phyloP scores from a whole-genome alignment of 2,329 filamentous ascomycete species.

The Microdochium bolleyi region DNA sequence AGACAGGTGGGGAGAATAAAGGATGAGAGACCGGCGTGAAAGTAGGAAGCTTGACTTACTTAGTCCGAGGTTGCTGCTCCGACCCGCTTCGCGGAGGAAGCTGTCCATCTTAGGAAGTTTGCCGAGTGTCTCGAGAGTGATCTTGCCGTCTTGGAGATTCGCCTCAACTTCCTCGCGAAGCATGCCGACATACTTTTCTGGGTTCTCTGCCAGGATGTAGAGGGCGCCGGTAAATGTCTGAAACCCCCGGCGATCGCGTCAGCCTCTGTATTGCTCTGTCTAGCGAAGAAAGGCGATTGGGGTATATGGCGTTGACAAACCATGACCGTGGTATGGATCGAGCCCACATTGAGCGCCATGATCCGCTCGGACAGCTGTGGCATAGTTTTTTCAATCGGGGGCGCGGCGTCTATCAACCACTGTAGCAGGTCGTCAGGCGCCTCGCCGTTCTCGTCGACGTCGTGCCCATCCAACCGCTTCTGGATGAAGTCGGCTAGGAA shows the following conservation, averaged over 20 bases:
- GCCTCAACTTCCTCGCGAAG: constrained; percentile 1
- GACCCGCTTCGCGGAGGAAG: constrained; percentile 4
- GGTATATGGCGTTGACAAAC: neutral
- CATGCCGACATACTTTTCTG: constrained; percentile 2
- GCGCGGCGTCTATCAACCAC: constrained; percentile 4
- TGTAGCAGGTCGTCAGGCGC: constrained; percentile 4
- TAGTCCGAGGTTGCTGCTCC: constrained; percentile 2
- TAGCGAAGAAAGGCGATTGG: too few relatives aligned
- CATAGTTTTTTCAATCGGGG: constrained; percentile 3
- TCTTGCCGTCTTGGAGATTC: constrained; percentile 1
- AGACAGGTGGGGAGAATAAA: too few relatives aligned
- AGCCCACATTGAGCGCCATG: constrained; percentile 5
- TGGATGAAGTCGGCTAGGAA: constrained; percentile 1
- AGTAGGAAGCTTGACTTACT: too few relatives aligned
- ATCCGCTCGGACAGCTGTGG: constrained; percentile 3
- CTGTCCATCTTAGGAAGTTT: constrained; percentile 4
- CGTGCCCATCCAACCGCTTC: constrained; percentile 2
- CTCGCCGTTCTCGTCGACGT: constrained; percentile 1
- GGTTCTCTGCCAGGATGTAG: constrained; percentile 2
- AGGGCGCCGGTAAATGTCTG: constrained; percentile 2
- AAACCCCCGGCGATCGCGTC: too few relatives aligned
- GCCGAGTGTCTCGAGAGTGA: neutral
- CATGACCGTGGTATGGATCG: constrained; percentile 4
- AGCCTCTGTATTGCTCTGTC: too few relatives aligned
- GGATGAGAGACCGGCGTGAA: too few relatives aligned